Evolutionary conservation across 2,329 filamentous ascomycete genomes (phyloP), one percentile per base, ranked within the genome.

Genomic region (Diaporthe humulicola): DNA sequence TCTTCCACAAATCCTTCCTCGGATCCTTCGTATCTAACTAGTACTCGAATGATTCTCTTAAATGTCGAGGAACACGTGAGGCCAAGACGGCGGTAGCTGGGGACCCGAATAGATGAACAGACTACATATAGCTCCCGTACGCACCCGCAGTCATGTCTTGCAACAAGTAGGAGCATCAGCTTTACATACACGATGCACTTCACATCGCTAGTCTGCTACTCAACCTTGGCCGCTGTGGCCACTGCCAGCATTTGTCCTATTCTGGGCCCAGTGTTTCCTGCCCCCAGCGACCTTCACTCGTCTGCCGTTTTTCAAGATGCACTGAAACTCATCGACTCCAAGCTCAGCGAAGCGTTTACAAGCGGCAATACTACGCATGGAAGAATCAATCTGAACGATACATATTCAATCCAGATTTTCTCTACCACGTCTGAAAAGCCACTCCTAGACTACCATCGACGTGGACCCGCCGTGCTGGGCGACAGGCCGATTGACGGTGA

Each of bases 281-380:
- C 19, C 19, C 30, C 56, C 8, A 33, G 30, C 10, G 56, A 22
- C 9, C 30, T 58, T 36, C 56, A 36, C n/a, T 38, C 30, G 19
- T 58, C 56, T 33, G 30, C 30, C 8, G 5, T 30, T n/a, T 38
- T 58, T 22, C 56, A 36, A 36, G 10, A 58, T 2, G 36, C 19
- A n/a, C 22, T 58, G 30, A 14, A 14, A 58, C 30, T 36, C 4
- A 19, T 58, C 30, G 30, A 58, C 22, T 36, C 56, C 19, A 58
- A 22, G 19, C 22, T 58, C 56, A 19, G 36, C 4, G 56, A 36
- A 36, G 56, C 56, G 1, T 58, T 58, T 12, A 10, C 33, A 58
- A 58, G 56, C 56, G 56, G 56, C 4, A 58, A 58, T 17, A 58
- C 56, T 14, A n/a, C 56, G 10, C 56, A 58, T 58, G 56, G 56